A percentile compares a stretch with the other conserved stretches of the same genome.
Conservation (phyloP, 129 eudicot genomes). For the Erigeron canadensis region DNA sequence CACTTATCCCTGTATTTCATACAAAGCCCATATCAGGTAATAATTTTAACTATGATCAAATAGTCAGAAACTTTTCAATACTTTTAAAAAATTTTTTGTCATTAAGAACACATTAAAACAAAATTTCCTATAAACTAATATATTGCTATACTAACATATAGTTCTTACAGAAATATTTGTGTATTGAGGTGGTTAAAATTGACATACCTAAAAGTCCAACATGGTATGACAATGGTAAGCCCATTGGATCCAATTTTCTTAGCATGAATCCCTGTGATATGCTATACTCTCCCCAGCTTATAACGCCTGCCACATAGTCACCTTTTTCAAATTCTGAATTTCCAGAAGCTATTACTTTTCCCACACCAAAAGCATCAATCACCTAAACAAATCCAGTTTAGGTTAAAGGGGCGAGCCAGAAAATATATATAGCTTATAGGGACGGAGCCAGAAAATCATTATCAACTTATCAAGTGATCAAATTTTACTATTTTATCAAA, state of each 20-base stretch:
- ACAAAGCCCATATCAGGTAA: background rate
- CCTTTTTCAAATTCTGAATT: constrained; percentile 55
- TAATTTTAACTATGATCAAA: background rate
- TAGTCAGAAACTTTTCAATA: background rate
- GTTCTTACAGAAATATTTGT: background rate
- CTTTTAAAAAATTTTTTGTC: background rate
- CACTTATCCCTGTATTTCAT: constrained; percentile 52
- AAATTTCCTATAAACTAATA: no score
- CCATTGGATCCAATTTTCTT: constrained; percentile 63
- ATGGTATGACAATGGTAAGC: constrained; percentile 64
- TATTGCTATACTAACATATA: background rate
- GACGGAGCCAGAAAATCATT: background rate
- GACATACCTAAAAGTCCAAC: constrained; percentile 60
- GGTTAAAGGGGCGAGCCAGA: no score
- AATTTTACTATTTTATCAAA: no score
- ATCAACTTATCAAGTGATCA: background rate
- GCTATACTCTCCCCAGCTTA: constrained; percentile 80
- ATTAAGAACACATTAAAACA: no score
- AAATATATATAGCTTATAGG: background rate
- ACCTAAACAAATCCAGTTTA: constrained; percentile 31
- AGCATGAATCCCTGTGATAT: constrained; percentile 42
- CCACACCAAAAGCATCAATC: constrained; percentile 72
- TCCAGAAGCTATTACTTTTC: constrained; percentile 69
- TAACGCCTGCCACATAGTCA: constrained; percentile 67
- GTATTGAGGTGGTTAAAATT: background rate